Base-by-base conservation (phyloP, 1,284 basidiomycete species). In the Ceratobasidium sp. region DNA sequence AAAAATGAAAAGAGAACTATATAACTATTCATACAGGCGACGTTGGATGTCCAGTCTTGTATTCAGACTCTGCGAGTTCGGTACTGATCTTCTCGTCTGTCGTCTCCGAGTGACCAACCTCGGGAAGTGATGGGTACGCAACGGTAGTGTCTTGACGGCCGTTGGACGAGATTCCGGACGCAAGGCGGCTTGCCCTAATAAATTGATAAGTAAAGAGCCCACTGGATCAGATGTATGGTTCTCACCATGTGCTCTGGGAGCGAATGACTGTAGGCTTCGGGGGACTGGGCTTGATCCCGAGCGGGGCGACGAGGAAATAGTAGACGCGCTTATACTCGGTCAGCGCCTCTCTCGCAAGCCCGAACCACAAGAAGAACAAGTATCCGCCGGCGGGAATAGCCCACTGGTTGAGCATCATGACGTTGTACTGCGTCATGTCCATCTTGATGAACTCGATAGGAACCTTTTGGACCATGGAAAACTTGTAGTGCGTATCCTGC, bases 381-480 rank as follows among this genome's bases (percentile, higher is more conserved):
- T 65, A 65, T 4, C 59, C 59, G 29, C 65, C 53, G 22, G 58
- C 41, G 2, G 74, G 74, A 4, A 75, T n/a, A 24, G 22, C 39
- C 64, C 66, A 76, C 22, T 74, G 66, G 29, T 48, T 75, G 24
- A 76, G 22, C 27, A 43, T 49, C 37, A 76, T 39, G 27, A 53
- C 48, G 48, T 22, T 31, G 29, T 46, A 49, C 7, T 51, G 29
- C 5, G 51, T 37, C 2, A 62, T 41, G 59, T 48, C 71, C 6
- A 37, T 9, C 37, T 68, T 54, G 14, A 64, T 49, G 39, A 48
- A 66, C 2, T 31, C 41, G 16, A 29, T 41, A 0, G 81, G 75
- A 61, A 82, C 54, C 48, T 81, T n/a, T 51, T 80, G 77, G 11
- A 90, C 80, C 1, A 79, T 79, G 0, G 80, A 82, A 76, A 85